Evolutionary conservation across 2,329 filamentous ascomycete genomes (phyloP).

Genomic region (Ascochyta koolunga): DNA sequence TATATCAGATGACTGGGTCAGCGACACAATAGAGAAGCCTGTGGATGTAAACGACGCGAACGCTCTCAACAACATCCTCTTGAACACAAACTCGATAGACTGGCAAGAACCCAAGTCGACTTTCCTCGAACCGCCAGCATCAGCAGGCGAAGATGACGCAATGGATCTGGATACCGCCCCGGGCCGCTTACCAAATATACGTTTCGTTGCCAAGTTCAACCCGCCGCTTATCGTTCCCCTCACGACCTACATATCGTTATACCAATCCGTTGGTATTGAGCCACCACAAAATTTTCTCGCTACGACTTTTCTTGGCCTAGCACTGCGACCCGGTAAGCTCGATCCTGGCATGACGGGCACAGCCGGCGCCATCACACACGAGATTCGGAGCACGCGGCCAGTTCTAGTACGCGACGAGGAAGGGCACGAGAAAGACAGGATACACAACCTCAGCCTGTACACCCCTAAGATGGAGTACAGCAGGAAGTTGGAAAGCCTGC

Average conservation of each 20-base stretch:
- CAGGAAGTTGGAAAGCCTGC: slow-evolving; percentile 68
- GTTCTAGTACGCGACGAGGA: slow-evolving; percentile 49
- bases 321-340: slow-evolving; percentile 51
- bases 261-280: slow-evolving; percentile 63
- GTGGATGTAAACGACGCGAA: slow-evolving; percentile 46
- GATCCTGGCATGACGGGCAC: slow-evolving; percentile 61
- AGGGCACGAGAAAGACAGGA: slow-evolving; percentile 29
- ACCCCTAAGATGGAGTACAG: slow-evolving; percentile 77
- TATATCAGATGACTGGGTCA: slow-evolving; percentile 76
- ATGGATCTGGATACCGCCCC: slow-evolving; percentile 62
- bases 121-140: slow-evolving; percentile 48
- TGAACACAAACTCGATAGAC: slow-evolving; percentile 60
- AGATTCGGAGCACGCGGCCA: slow-evolving; percentile 58
- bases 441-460: slow-evolving; percentile 66
- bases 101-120: slow-evolving; percentile 76
- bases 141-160: slow-evolving; percentile 54
- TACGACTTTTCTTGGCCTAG: slow-evolving; percentile 58
- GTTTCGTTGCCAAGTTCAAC: slow-evolving; percentile 76
- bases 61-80: slow-evolving; percentile 46
- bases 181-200: slow-evolving; percentile 69
- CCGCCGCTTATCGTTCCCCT: slow-evolving; percentile 75
- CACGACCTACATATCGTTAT: slow-evolving; percentile 66
- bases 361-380: slow-evolving; percentile 50
- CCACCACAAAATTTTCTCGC: slow-evolving; percentile 61
- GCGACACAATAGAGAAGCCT: slow-evolving; percentile 67